Evolutionary conservation across 306 rosid species (phyloP).

Genomic region (Lathyrus sativus): DNA sequence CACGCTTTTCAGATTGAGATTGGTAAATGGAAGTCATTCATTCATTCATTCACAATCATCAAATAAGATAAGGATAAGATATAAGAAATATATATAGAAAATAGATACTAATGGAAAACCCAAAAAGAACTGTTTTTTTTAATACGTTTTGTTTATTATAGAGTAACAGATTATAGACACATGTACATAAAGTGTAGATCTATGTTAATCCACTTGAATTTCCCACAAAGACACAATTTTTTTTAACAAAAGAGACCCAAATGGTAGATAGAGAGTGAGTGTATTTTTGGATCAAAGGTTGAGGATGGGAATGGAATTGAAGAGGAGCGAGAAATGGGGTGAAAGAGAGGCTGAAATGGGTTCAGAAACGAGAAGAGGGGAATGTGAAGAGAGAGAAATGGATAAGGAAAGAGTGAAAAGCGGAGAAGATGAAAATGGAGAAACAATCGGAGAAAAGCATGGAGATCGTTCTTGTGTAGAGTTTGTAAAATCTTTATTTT

Average conservation of each 20-base stretch:
- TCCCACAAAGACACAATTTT: not conserved
- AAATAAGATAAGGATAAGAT: constrained; percentile 35
- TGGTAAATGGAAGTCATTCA: constrained; percentile 1
- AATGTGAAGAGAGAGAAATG: constrained; percentile 28
- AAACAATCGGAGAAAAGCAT: constrained; percentile 34
- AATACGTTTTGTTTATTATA: constrained; percentile 9
- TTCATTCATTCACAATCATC: constrained; percentile 15
- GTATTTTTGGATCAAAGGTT: not conserved
- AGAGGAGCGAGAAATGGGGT: not conserved
- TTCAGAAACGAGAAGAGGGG: not conserved
- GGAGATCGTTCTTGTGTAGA: constrained; percentile 26
- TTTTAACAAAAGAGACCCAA: not conserved
- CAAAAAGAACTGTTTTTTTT: not conserved
- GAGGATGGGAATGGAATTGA: constrained; percentile 24
- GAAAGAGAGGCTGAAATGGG: constrained; percentile 8
- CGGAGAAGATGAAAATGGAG: constrained; percentile 40
- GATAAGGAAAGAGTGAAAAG: constrained; percentile 27
- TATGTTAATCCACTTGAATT: constrained; percentile 32
- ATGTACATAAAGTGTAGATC: constrained; percentile 44
- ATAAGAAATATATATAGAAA: constrained; percentile 15
- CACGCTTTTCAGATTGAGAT: constrained; percentile 20
- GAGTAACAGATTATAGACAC: constrained; percentile 25
- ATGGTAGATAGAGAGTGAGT: not conserved
- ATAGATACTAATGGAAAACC: not conserved
- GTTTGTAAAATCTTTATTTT: not conserved